Percentiles rank a stretch among this genome's conserved stretches.
Conservation (phyloP, 371 early-diverging fungal genomes). For the Apophysomyces elegans region DNA sequence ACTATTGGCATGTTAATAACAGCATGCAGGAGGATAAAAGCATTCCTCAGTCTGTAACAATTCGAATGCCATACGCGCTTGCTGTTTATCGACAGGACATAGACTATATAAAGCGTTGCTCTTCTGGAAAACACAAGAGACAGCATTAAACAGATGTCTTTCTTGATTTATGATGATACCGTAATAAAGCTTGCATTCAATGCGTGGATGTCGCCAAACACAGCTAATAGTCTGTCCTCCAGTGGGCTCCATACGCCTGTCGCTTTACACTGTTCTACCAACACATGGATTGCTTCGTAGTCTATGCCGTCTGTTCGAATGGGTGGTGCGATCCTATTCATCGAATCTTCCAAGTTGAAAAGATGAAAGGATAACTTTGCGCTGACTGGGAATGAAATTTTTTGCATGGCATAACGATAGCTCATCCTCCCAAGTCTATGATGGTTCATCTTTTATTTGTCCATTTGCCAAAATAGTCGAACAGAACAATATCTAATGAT, state of each 20-base stretch:
- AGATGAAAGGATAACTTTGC: no score
- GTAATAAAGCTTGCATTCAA: constrained; percentile 24
- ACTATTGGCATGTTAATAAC: background rate
- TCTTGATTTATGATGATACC: constrained; percentile 17
- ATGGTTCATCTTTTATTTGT: no score
- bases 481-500: no score
- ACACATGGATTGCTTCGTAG: background rate
- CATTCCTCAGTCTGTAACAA: background rate
- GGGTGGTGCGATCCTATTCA: background rate
- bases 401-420: no score
- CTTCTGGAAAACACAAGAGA: constrained; percentile 20
- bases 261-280: constrained; percentile 12
- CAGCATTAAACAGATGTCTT: constrained; percentile 25
- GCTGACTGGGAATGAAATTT: no score
- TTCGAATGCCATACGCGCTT: constrained; percentile 15
- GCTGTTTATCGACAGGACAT: constrained; percentile 28
- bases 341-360: background rate
- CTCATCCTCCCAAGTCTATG: no score
- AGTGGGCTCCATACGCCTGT: constrained; percentile 18
- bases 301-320: background rate
- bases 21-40: background rate
- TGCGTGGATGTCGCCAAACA: constrained; percentile 21
- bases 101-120: background rate
- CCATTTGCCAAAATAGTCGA: no score
- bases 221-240: constrained; percentile 13